Evolutionary conservation across 1,139 yeast species (phyloP).

Genomic region (Geotrichum fermentans): DNA sequence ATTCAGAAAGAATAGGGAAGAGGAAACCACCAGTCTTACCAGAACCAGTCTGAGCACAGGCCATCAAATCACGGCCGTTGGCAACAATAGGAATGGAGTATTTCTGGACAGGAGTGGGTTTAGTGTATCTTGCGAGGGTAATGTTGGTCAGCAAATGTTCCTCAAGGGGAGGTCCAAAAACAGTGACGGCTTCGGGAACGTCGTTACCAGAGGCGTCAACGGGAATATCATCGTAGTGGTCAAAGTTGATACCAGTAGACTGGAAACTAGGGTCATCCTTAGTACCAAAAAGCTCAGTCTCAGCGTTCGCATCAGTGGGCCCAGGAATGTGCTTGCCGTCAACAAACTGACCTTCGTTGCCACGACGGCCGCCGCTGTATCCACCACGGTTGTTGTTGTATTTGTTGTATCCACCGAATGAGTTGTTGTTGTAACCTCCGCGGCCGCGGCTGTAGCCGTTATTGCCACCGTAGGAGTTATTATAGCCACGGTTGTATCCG

Average conservation of each 20-base stretch:
- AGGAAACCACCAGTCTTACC: constrained; percentile 99
- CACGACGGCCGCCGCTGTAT: constrained; percentile 40
- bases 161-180: constrained; percentile 91
- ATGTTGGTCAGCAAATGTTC: constrained; percentile 82
- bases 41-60: constrained; percentile 99
- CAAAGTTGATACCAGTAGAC: constrained; percentile 96
- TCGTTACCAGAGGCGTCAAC: constrained; percentile 95
- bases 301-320: constrained; percentile 62
- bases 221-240: constrained; percentile 96
- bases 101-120: constrained; percentile 98
- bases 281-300: constrained; percentile 79
- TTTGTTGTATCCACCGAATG: constrained; percentile 37
- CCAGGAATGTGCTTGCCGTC: constrained; percentile 91
- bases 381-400: constrained; percentile 30
- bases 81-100: constrained; percentile 97
- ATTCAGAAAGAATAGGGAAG: constrained; percentile 94
- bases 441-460: constrained; percentile 23
- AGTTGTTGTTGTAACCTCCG: constrained; percentile 37
- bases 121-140: constrained; percentile 79
- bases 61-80: constrained; percentile 96
- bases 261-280: constrained; percentile 78
- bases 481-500: constrained; percentile 6
- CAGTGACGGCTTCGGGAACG: constrained; percentile 87
- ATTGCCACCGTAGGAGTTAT: background rate
- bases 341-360: constrained; percentile 62